Percentiles rank a stretch among this genome's conserved stretches.
These are phyloP conservation scores for Smittium mucronatum DNA, from an alignment of 371 early-diverging fungal genomes.

Conservation along the genomic window DNA sequence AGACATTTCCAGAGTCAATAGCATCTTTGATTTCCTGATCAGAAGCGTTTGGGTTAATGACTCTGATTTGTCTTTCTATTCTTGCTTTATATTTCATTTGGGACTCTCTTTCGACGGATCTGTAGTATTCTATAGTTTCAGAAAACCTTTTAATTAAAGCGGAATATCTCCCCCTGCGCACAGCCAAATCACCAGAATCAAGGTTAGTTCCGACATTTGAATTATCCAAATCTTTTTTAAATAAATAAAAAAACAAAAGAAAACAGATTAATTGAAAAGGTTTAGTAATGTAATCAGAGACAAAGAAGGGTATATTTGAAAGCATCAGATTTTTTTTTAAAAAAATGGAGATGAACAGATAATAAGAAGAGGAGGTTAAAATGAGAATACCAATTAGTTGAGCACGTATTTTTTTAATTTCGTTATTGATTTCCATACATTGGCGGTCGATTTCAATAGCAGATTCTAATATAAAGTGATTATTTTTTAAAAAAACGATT, in stretches of 20 bases:
- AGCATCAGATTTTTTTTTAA: too few relatives aligned
- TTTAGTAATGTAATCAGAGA: too few relatives aligned
- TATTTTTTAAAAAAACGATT: background rate
- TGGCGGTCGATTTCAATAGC: background rate
- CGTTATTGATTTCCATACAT: background rate
- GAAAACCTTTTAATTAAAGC: constrained; percentile 14
- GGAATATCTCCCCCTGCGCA: constrained; percentile 14
- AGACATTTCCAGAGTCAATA: background rate
- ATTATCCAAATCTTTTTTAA: constrained; percentile 5
- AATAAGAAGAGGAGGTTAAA: too few relatives aligned
- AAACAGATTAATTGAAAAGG: too few relatives aligned
- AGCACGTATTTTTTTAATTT: background rate
- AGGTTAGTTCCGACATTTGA: background rate
- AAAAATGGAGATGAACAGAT: too few relatives aligned
- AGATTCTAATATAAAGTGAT: background rate
- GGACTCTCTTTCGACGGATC: constrained; percentile 11
- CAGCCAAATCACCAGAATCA: constrained; percentile 15
- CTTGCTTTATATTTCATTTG: constrained; percentile 9
- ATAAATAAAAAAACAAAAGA: too few relatives aligned
- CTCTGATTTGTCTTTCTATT: constrained; percentile 10
- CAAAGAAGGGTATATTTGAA: too few relatives aligned
- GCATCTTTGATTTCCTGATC: constrained; percentile 4
- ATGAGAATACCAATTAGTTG: background rate
- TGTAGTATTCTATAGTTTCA: constrained; percentile 8
- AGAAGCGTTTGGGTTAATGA: constrained; percentile 6